Base-by-base conservation (phyloP, 2,329 filamentous ascomycete species). In the Paraconiothyrium brasiliense region DNA sequence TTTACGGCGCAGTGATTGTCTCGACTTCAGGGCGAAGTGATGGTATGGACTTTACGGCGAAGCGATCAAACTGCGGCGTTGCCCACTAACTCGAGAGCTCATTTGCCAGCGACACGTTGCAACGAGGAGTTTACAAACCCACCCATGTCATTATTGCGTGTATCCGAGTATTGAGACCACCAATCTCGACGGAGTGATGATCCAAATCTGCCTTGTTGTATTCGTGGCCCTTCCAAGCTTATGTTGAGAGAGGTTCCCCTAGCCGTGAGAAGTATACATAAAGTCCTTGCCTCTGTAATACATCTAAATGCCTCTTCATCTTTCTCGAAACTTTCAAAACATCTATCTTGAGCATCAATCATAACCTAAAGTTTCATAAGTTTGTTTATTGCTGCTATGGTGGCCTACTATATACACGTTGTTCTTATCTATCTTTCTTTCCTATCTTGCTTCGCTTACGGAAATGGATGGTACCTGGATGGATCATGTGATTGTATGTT, bases 231-330 rank as follows among this genome's bases (percentile, higher is more conserved):
- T 24, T 46, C 20, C 43, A 46, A 22, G 43, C 43, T 24, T 46
- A 8, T 46, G 43, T 46, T 46, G 43, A 24, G 43, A 46, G 43
- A 46, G 43, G 16, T 8, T 16, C 39, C 43, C 43, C 43, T 13
- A 46, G 43, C 43, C 43, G 43, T 46, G 20, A 24, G 20, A 46
- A 20, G 43, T 46, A 46, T 46, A 46, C 20, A 22, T 46, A 46
- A 46, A 46, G 20, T 3, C 43, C 43, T 46, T 22, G 43, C 4
- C 20, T 46, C 43, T 2, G 43, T 46, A 8, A 46, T 24, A 46
- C 20, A 46, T 22, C 20, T 46, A 24, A 9, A 46, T 10, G 2
- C 43, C 43, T 46, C 20, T 24, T 46, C 43, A 46, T 8, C 5
- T 46, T 22, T 20, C 43, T 46, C 39, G 9, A 43, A 43, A 43